Conservation (phyloP, 805 yeast genomes). For the Ogataea paradorogensis region DNA sequence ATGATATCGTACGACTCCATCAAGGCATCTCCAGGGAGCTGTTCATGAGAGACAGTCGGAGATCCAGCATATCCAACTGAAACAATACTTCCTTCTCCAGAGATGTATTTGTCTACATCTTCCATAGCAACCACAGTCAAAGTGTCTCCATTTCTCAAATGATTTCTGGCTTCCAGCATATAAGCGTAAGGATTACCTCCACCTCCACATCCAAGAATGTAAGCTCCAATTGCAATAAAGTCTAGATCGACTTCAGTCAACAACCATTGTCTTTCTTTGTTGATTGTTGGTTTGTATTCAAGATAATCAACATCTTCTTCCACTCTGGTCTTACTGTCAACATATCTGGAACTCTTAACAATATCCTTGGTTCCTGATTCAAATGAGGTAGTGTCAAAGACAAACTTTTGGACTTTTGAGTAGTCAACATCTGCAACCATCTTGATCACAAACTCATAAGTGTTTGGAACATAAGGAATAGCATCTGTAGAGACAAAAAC, state of each 20-base stretch:
- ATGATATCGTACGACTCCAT: slow-evolving; percentile 30
- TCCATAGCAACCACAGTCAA: slow-evolving; percentile 36
- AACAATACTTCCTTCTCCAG: slow-evolving; percentile 30
- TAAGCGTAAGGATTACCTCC: slow-evolving; percentile 48
- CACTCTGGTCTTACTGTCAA: slow-evolving; percentile 13
- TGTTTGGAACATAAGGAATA: slow-evolving; percentile 35
- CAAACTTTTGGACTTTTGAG: slow-evolving; percentile 10
- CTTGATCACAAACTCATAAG: slow-evolving; percentile 37
- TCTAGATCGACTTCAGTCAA: slow-evolving; percentile 42
- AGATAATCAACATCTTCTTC: slow-evolving; percentile 26
- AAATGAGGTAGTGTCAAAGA: background rate
- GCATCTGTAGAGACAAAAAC: slow-evolving; percentile 30
- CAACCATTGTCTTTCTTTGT: slow-evolving; percentile 36
- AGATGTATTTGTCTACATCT: slow-evolving; percentile 28
- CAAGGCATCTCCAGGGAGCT: slow-evolving; percentile 39
- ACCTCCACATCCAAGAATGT: slow-evolving; percentile 51
- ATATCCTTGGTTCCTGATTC: slow-evolving; percentile 13
- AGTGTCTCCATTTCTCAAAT: slow-evolving; percentile 34
- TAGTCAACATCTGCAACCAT: slow-evolving; percentile 46
- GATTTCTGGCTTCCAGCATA: slow-evolving; percentile 35
- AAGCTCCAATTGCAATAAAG: slow-evolving; percentile 40
- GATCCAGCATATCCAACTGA: slow-evolving; percentile 43
- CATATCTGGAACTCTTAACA: slow-evolving; percentile 12
- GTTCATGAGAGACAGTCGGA: slow-evolving; percentile 46
- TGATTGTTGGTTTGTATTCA: slow-evolving; percentile 33